Base-by-base conservation (phyloP, 129 eudicot species). In the Ambrosia artemisiifolia region DNA sequence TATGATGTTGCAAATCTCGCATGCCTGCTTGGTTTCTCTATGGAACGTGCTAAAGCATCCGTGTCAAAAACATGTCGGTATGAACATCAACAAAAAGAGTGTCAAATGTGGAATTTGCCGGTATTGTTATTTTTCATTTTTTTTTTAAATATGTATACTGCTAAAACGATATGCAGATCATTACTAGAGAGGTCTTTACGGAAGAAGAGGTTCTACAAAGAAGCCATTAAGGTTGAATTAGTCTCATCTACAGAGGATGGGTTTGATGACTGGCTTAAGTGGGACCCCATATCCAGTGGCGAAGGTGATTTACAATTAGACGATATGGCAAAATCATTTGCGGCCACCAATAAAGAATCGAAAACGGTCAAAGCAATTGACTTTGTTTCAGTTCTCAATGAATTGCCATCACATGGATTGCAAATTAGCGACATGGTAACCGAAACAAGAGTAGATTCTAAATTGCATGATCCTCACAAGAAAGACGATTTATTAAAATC, bases 231-330 rank as follows among this genome's bases (percentile, higher is more conserved):
- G 67, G 88, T 90, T 67, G 97, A 90, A 77, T 50, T 73, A 46
- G 80, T 87, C 71, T 74, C 89, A 70, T 63, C 91, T 16, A 71
- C 78, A 36, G 79, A 71, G 40, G 55, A 73, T 57, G 72, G 74
- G 55, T 77, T 88, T 66, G 83, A 72, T 77, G 94, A 90, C 40
- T 84, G 91, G 93, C 88, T 94, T 24, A 79, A 86, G 54, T 90
- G 97, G 99, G 99, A 94, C 79, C 99, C 99, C 9, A 80, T 94
- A 16, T 94, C 96, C 48, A 94, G 94, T 71, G 99, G 96, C 54
- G 97, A 90, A 28, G 99, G 97, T 75, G 96, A 94, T 72, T 72
- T 94, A 78, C 80, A 81, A 48, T 65, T 94, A 73, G 94, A 90
- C 67, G 99, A 90, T 74, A 79, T 90, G 84, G 95, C 85, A 63